Conservation (phyloP, 306 rosid species). For the Cotoneaster glaucophyllus region DNA sequence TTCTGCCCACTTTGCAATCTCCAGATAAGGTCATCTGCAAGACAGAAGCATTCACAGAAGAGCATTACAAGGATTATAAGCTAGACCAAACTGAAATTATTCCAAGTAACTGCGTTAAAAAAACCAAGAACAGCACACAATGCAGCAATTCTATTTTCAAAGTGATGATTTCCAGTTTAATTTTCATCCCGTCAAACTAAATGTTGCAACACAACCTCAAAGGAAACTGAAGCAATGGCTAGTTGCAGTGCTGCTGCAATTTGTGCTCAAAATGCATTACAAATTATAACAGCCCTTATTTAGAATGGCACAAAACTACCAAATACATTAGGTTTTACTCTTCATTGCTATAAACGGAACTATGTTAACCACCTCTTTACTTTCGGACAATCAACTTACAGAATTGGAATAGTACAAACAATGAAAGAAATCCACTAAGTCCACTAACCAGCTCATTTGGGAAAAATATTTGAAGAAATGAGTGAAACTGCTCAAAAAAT, state of each 20-base stretch:
- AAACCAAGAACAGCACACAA: neutral
- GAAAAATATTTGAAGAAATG: neutral
- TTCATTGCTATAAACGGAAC: neutral
- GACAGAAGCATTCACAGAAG: neutral
- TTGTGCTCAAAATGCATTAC: neutral
- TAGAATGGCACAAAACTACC: neutral
- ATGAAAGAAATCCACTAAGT: neutral
- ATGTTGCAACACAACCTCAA: neutral
- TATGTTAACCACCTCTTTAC: neutral
- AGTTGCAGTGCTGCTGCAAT: neutral
- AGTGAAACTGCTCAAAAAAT: neutral
- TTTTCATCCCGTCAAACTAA: neutral
- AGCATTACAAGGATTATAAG: neutral
- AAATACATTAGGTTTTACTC: neutral
- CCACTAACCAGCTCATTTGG: neutral
- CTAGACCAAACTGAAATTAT: neutral
- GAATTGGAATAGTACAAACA: neutral
- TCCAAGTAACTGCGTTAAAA: neutral
- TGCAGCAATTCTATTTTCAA: neutral
- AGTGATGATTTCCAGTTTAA: neutral
- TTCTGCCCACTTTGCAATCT: neutral
- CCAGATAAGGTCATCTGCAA: slow-evolving; percentile 6
- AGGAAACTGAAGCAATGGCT: neutral
- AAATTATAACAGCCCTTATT: neutral
- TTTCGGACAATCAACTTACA: neutral